A percentile compares a stretch with the other conserved stretches of the same genome.
phyloP scores from a whole-genome alignment of 2,329 filamentous ascomycete species.

The Colletotrichum neosansevieriae region DNA sequence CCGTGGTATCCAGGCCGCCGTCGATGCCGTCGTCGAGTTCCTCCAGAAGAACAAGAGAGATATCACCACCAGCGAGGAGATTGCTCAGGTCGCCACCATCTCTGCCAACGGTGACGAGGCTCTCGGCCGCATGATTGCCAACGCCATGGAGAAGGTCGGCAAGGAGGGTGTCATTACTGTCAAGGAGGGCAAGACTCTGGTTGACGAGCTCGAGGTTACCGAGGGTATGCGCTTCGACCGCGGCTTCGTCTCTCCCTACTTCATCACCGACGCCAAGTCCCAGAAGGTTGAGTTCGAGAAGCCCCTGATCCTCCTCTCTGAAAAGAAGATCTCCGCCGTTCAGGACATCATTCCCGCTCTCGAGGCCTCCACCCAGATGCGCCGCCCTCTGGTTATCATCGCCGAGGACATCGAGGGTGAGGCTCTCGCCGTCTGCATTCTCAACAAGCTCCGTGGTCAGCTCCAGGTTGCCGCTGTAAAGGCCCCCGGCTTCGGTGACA shows the following conservation, averaged over 20 bases:
- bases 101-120: slow-evolving; percentile 96
- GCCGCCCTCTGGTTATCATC: slow-evolving; percentile 96
- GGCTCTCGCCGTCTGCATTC: slow-evolving; percentile 97
- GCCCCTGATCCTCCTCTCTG: slow-evolving; percentile 96
- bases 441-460: slow-evolving; percentile 99
- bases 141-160: slow-evolving; percentile 99
- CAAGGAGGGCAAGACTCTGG: slow-evolving; percentile 99
- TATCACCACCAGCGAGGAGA: slow-evolving; percentile 96
- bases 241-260: slow-evolving; percentile 98
- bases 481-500: slow-evolving; percentile 99
- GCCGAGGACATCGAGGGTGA: slow-evolving; percentile 99
- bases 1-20: slow-evolving; percentile 95
- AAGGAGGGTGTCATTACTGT: slow-evolving; percentile 99
- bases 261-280: slow-evolving; percentile 98
- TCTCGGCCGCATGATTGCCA: slow-evolving; percentile 92
- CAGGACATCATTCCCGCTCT: slow-evolving; percentile 99
- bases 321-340: slow-evolving; percentile 99
- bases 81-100: slow-evolving; percentile 98
- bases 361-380: slow-evolving; percentile 94
- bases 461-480: slow-evolving; percentile 99
- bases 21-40: slow-evolving; percentile 94
- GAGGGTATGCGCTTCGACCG: slow-evolving; percentile 99
- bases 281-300: slow-evolving; percentile 99
- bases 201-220: slow-evolving; percentile 97
- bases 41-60: slow-evolving; percentile 96